Conservation (phyloP, 139 green algal genomes). For the Tetradesmus lagerheimii region DNA sequence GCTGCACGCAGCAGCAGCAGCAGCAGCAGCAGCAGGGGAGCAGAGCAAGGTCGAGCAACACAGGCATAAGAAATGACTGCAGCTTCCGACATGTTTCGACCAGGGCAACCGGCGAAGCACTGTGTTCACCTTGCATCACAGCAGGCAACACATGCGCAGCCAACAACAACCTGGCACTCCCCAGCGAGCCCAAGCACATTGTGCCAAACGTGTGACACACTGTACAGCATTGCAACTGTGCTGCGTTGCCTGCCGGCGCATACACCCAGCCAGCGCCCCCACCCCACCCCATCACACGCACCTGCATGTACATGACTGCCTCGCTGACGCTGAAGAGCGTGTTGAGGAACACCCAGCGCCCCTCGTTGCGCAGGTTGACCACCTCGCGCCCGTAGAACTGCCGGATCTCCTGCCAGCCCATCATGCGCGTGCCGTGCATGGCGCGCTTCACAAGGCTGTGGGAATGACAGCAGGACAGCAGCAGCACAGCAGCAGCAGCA, state of each 20-base stretch:
- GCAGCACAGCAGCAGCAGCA: neutral
- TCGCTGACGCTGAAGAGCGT: conserved; percentile 96
- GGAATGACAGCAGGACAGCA: neutral
- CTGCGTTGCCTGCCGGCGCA: no score
- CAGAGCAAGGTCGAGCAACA: no score
- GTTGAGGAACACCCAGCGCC: conserved; percentile 95
- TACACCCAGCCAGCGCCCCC: no score
- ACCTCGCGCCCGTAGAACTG: conserved; percentile 89
- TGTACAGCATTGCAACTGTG: no score
- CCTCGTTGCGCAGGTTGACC: conserved; percentile 90
- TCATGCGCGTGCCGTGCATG: conserved; percentile 96
- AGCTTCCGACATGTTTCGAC: no score
- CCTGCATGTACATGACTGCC: conserved; percentile 94
- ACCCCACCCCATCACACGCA: neutral
- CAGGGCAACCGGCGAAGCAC: no score
- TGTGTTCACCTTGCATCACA: neutral
- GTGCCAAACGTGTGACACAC: no score
- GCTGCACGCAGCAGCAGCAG: conserved; percentile 63
- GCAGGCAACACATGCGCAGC: neutral
- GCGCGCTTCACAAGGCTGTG: conserved; percentile 90
- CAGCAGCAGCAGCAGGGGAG: neutral
- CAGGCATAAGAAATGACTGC: no score
- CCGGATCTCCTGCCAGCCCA: conserved; percentile 82
- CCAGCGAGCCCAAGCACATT: no score
- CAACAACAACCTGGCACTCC: neutral